Conservation (phyloP, 163 green algal species). For the Coccomyxa subellipsoidea region DNA sequence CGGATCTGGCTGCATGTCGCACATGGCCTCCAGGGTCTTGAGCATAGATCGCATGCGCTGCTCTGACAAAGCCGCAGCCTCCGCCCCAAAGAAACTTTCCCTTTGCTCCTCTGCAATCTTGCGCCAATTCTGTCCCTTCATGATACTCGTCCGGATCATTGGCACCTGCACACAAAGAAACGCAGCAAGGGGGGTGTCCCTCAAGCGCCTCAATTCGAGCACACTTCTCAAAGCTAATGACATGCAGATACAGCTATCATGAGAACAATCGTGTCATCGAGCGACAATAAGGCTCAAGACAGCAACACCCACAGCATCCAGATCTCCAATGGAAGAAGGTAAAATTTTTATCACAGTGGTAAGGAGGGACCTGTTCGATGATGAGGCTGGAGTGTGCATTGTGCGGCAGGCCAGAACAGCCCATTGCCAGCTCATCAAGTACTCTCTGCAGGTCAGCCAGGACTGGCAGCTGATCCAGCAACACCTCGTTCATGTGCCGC, state of each 20-base stretch:
- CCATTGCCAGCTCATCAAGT: constrained; percentile 67
- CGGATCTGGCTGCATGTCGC: neutral
- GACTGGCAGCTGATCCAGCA: constrained; percentile 60
- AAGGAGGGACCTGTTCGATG: constrained; percentile 3
- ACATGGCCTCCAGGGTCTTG: constrained; percentile 35
- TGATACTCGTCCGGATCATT: constrained; percentile 41
- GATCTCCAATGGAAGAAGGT: too few species aligned
- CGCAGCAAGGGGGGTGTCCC: neutral
- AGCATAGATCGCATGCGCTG: constrained; percentile 34
- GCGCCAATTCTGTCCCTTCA: constrained; percentile 48
- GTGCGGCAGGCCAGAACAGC: neutral
- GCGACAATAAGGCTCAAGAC: too few species aligned
- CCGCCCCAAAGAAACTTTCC: constrained; percentile 34
- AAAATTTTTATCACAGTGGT: too few species aligned
- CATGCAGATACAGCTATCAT: neutral
- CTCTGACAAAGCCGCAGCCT: constrained; percentile 18
- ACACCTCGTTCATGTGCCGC: constrained; percentile 36
- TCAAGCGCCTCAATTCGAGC: too few species aligned
- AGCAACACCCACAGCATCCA: too few species aligned
- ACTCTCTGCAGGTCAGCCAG: constrained; percentile 53
- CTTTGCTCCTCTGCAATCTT: constrained; percentile 30
- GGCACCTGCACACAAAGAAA: constrained; percentile 47
- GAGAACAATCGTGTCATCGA: neutral
- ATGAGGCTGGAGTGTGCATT: neutral
- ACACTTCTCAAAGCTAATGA: too few species aligned